Evolutionary conservation across 2,329 filamentous ascomycete genomes (phyloP).

Genomic region (Fusarium sp.): DNA sequence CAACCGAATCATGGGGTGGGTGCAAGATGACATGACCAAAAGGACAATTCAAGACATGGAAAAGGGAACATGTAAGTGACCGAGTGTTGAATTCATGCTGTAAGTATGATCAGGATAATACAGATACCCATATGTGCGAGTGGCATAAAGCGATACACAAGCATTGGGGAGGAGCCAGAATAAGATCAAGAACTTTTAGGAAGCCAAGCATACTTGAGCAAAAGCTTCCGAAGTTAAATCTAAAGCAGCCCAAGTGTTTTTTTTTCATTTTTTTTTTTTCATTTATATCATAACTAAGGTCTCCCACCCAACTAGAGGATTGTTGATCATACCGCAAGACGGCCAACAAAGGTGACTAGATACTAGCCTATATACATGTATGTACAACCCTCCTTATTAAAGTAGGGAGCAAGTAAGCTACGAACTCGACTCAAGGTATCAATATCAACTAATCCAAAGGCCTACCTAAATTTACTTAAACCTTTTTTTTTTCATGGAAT

Average conservation of each 20-base stretch:
- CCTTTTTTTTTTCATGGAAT: no score
- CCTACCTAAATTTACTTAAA: no score
- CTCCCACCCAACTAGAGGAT: not conserved
- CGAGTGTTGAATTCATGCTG: not conserved
- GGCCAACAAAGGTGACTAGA: no score
- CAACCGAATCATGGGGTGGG: conserved; percentile 73
- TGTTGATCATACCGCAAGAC: not conserved
- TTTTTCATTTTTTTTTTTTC: no score
- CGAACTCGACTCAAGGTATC: no score
- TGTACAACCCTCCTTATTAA: no score
- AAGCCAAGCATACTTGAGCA: not conserved
- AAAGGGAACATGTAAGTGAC: not conserved
- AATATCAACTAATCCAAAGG: no score
- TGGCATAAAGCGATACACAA: not conserved
- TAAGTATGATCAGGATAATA: not conserved
- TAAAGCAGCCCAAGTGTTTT: not conserved
- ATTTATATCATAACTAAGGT: not conserved
- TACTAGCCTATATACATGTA: no score
- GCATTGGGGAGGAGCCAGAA: not conserved
- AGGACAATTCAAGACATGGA: conserved; percentile 49
- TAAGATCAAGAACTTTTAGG: not conserved
- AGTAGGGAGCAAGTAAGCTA: no score
- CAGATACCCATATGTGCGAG: conserved; percentile 6
- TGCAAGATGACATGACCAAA: conserved; percentile 67
- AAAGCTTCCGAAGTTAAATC: not conserved